phyloP scores from a whole-genome alignment of 2,329 filamentous ascomycete species.

The Penicillium palitans region DNA sequence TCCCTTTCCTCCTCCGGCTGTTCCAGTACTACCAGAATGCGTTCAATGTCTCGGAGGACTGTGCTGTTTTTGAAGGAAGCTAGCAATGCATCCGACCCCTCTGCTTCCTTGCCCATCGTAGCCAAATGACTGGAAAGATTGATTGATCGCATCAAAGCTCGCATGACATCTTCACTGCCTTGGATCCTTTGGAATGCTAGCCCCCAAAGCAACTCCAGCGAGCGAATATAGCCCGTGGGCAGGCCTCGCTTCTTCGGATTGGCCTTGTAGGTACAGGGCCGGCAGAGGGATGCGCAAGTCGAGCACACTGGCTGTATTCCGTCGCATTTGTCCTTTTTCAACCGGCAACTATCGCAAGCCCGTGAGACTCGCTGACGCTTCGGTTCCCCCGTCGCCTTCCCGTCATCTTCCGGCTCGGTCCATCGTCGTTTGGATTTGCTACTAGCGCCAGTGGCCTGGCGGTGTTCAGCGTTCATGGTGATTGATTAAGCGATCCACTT shows the following conservation, averaged over 20 bases:
- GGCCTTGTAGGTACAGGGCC: slow-evolving; percentile 69
- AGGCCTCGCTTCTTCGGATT: slow-evolving; percentile 75
- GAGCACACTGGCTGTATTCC: slow-evolving; percentile 66
- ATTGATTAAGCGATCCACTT: slow-evolving; percentile 29
- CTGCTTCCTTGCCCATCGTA: slow-evolving; percentile 41
- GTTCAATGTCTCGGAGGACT: slow-evolving; percentile 64
- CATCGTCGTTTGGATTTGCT: slow-evolving; percentile 35
- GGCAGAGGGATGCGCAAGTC: slow-evolving; percentile 63
- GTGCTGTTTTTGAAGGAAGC: slow-evolving; percentile 63
- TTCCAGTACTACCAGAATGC: slow-evolving; percentile 53
- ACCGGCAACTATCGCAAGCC: slow-evolving; percentile 68
- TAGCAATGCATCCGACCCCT: slow-evolving; percentile 59
- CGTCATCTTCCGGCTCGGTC: slow-evolving; percentile 33
- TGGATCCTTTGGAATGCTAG: slow-evolving; percentile 65
- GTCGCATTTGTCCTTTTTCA: slow-evolving; percentile 71
- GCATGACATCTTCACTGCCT: slow-evolving; percentile 60
- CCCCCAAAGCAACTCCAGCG: slow-evolving; percentile 67
- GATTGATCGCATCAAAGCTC: slow-evolving; percentile 53
- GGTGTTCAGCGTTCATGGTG: slow-evolving; percentile 37
- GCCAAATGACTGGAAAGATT: slow-evolving; percentile 40
- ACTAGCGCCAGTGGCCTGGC: slow-evolving; percentile 32
- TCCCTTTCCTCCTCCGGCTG: slow-evolving; percentile 42
- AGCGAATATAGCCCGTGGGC: slow-evolving; percentile 76
- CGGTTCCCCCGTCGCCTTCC: slow-evolving; percentile 35
- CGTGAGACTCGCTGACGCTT: slow-evolving; percentile 67